Base-by-base conservation (phyloP, 768 basidiomycete genomes). In the Dacryopinax spathularia region DNA sequence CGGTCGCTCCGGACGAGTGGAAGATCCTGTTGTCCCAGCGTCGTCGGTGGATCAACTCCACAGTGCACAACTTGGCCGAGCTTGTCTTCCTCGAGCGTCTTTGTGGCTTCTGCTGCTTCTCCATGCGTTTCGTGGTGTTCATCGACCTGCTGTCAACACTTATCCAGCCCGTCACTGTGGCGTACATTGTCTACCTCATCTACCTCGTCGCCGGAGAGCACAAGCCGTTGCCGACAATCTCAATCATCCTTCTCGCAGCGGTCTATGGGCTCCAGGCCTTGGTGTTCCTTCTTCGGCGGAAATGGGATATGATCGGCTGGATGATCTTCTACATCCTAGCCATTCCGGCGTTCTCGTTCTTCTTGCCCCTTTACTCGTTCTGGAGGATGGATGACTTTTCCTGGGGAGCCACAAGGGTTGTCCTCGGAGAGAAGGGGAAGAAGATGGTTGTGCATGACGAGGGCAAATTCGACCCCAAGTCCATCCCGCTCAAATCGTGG, bases 41-140 rank as follows among this genome's bases (percentile, higher is more conserved):
- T 78, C 89, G 95, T 76, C 89, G 96, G 69, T 99, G 96, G 95
- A 99, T 99, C 76, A 99, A 99, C 78, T 98, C 95, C 18, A 99
- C 95, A 0, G 85, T 99, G 12, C 95, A 99, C 77, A 99, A 99
- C 75, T 77, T 99, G 63, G 90, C 87, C 60, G 95, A 98, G 71
- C 79, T 99, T 41, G 78, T 97, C 63, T 92, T 93, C 78, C 75
- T 97, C 70, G 90, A 94, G 62, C 84, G 89, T 65, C 83, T 94
- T 25, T 94, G 92, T 70, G 91, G 91, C 66, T 96, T 98, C 83
- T 98, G 95, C 72, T 95, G 91, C 78, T 98, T 98, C 81, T 96
- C 92, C 0, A 98, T 99, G 96, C 85, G 95, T 13, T 98, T 98
- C 73, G 79, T 98, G 35, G 95, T 98, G 70, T 90, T 99, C 84